These are phyloP conservation scores for Vinca minor DNA, from an alignment of 257 asterid species.

Conservation along the genomic window DNA sequence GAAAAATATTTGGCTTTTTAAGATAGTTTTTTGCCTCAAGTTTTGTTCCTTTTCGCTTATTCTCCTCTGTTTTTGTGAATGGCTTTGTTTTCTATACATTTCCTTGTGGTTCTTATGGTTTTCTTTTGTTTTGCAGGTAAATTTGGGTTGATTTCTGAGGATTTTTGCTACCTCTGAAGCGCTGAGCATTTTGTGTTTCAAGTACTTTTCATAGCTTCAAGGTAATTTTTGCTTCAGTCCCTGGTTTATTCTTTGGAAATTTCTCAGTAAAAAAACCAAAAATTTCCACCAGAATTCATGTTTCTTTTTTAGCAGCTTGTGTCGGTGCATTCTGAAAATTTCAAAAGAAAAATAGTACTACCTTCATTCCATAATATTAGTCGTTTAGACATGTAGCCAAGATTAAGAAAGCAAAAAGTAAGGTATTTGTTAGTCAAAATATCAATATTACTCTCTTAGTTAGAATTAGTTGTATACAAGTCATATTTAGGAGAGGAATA, in stretches of 20 bases:
- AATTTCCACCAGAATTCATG: not conserved
- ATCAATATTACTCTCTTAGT: no score
- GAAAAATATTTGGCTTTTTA: not conserved
- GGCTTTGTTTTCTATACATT: conserved; percentile 7
- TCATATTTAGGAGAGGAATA: no score
- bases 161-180: no score
- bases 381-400: no score
- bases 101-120: not conserved
- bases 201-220: conserved; percentile 1
- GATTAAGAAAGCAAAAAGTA: no score
- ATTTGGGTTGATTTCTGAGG: conserved; percentile 4
- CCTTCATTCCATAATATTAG: no score
- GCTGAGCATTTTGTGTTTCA: conserved; percentile 17
- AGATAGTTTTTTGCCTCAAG: conserved; percentile 3
- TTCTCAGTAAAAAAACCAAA: not conserved
- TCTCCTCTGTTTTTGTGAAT: not conserved
- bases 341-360: no score
- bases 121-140: conserved; percentile 13
- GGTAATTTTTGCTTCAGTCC: no score
- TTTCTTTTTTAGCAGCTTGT: conserved; percentile 13
- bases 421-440: no score
- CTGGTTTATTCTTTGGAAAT: conserved; percentile 7
- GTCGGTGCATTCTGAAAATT: conserved; percentile 30
- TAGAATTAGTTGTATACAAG: no score
- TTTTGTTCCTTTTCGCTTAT: conserved; percentile 9